A percentile compares a stretch with the other conserved stretches of the same genome.
phyloP scores from a whole-genome alignment of 129 eudicot genomes.

The Kitagawia praeruptora region DNA sequence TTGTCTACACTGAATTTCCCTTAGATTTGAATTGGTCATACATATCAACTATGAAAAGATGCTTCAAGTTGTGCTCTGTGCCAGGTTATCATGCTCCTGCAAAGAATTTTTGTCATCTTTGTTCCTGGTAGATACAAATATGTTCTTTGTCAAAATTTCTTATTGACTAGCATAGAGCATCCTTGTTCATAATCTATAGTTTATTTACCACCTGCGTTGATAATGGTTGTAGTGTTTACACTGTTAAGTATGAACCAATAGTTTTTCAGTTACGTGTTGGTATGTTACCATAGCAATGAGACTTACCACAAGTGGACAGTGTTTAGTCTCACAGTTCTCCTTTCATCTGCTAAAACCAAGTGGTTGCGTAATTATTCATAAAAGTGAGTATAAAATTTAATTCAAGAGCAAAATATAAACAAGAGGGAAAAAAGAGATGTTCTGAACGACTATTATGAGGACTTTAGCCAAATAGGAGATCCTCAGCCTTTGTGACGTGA shows the following conservation, averaged over 20 bases:
- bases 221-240: background rate
- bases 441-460: background rate
- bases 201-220: background rate
- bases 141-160: background rate
- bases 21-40: background rate
- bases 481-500: constrained; percentile 3
- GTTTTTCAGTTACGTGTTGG: background rate
- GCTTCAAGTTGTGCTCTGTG: background rate
- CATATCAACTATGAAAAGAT: background rate
- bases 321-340: background rate
- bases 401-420: background rate
- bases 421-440: background rate
- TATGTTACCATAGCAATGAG: background rate
- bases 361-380: background rate
- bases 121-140: background rate
- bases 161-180: background rate
- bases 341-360: background rate
- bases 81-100: constrained; percentile 2
- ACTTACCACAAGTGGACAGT: background rate
- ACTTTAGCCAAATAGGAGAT: background rate
- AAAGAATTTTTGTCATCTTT: background rate
- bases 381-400: background rate
- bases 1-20: background rate
- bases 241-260: background rate
- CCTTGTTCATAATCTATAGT: background rate